A percentile compares a stretch with the other conserved stretches of the same genome.
These are phyloP conservation scores for Venturia asperata DNA, from an alignment of 2,329 filamentous ascomycete genomes.

Conservation along the genomic window DNA sequence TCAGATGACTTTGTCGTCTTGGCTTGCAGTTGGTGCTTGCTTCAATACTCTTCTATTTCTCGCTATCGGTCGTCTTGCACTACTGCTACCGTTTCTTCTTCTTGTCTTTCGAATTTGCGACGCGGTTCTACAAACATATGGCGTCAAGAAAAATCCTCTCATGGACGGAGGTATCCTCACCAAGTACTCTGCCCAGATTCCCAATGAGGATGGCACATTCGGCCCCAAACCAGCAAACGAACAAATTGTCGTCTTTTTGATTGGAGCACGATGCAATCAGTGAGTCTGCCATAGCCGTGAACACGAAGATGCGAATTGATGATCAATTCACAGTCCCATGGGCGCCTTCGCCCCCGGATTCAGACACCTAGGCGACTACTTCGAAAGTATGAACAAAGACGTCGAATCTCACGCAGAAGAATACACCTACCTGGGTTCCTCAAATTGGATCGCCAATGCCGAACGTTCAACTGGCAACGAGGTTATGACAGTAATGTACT, in stretches of 20 bases:
- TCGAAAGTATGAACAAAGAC: conserved; percentile 34
- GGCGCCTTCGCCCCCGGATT: conserved; percentile 44
- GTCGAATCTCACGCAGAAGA: conserved; percentile 35
- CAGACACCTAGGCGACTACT: conserved; percentile 34
- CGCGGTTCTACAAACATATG: conserved; percentile 29
- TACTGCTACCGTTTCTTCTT: conserved; percentile 29
- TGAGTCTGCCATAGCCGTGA: conserved; percentile 37
- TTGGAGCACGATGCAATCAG: conserved; percentile 20
- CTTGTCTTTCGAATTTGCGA: conserved; percentile 31
- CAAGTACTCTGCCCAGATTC: conserved; percentile 36
- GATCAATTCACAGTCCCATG: conserved; percentile 40
- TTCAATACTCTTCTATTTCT: conserved; percentile 34
- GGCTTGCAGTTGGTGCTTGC: conserved; percentile 36
- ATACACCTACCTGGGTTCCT: conserved; percentile 42
- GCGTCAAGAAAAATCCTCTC: conserved; percentile 34
- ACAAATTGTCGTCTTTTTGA: conserved; percentile 19
- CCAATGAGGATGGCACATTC: conserved; percentile 29
- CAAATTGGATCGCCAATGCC: conserved; percentile 36
- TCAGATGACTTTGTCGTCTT: conserved; percentile 33
- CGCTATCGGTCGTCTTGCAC: conserved; percentile 29
- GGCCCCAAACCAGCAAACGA: conserved; percentile 27
- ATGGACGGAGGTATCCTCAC: conserved; percentile 31
- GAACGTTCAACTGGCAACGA: conserved; percentile 38
- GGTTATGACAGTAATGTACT: conserved; percentile 46
- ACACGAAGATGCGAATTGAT: conserved; percentile 48